Evolutionary conservation across 2,329 filamentous ascomycete genomes (phyloP), one percentile per base, ranked within the genome.

Genomic region (Nectriaceae sp.): DNA sequence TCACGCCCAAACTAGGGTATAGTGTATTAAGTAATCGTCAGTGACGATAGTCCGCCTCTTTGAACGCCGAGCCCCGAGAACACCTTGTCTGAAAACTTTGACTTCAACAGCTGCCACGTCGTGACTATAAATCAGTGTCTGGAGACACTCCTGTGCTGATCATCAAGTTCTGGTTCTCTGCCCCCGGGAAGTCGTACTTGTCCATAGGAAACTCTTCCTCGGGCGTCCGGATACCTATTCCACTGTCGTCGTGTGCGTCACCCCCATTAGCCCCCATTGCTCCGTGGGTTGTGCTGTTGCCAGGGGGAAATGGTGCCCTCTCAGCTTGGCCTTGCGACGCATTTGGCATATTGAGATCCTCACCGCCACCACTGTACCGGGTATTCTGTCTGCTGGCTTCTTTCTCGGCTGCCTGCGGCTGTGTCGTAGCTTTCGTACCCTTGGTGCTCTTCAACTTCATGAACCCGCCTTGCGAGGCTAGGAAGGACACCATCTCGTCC

Each of bases 401-500:
- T 43, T 71, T 70, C 29, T 59, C 65, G 8, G 67, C 55, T 2
- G 63, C 47, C 38, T 71, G 68, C n/a, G 64, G 65, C 44, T 71
- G 70, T 15, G 64, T 52, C 18, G 50, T 53, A 3, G 62, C 57
- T 6, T 63, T 60, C 11, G 62, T 54, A 6, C 63, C 61, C 11
- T 68, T 68, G 4, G 69, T 70, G 6, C 70, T 70, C 55, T 74
- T 80, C 49, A 79, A 78, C 56, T 78, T 77, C 75, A 97, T 85
- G 65, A 97, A 97, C 0, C 93, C 93, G 42, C 92, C 93, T 60
- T 92, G 86, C 62, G 95, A 90, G 1, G 90, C 90, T 57, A 96
- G 77, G 79, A 95, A 97, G 48, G 88, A 80, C 42, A 91, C 84
- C 89, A 96, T 95, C 72, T 97, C 93, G 63, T 97, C 92, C 44